A percentile compares a stretch with the other conserved stretches of the same genome.
These are phyloP conservation scores for Alternaria sp. DNA, from an alignment of 2,329 filamentous ascomycete genomes.

Conservation along the genomic window DNA sequence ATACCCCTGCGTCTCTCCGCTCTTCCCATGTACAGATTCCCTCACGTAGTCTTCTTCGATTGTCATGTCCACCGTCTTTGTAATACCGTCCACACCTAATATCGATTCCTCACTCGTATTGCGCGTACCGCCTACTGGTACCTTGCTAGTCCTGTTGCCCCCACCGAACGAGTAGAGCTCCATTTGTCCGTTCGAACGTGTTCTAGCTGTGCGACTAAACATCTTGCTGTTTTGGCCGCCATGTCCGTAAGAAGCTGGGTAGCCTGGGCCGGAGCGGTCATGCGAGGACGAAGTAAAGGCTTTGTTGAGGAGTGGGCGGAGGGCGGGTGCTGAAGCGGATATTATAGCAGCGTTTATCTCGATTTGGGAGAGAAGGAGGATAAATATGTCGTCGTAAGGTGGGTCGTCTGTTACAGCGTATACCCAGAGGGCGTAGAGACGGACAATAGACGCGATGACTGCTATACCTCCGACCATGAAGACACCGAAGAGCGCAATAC, in stretches of 20 bases:
- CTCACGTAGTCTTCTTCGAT: background rate
- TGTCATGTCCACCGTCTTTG: slow-evolving; percentile 14
- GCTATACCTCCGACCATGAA: slow-evolving; percentile 31
- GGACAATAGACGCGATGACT: slow-evolving; percentile 31
- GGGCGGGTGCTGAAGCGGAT: slow-evolving; percentile 51
- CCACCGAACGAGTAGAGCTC: slow-evolving; percentile 15
- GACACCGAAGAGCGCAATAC: slow-evolving; percentile 29
- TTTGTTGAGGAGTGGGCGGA: slow-evolving; percentile 47
- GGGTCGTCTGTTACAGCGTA: slow-evolving; percentile 28
- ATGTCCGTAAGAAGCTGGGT: background rate
- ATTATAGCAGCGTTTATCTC: slow-evolving; percentile 55
- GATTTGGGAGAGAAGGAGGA: slow-evolving; percentile 52
- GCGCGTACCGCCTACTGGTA: background rate
- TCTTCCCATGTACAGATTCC: background rate
- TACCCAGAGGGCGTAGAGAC: slow-evolving; percentile 29
- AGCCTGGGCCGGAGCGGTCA: background rate
- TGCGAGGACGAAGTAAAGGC: slow-evolving; percentile 15
- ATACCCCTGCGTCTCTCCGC: background rate
- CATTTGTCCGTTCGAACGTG: slow-evolving; percentile 14
- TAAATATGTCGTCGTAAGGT: slow-evolving; percentile 27
- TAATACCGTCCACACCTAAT: slow-evolving; percentile 18
- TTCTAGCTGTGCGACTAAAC: background rate
- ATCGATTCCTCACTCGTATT: slow-evolving; percentile 25
- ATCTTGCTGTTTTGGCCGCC: background rate
- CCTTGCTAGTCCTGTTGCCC: slow-evolving; percentile 5